These are phyloP conservation scores for Pythium aquatile DNA, from an alignment of 352 stramenopile genomes.

Conservation along the genomic window DNA sequence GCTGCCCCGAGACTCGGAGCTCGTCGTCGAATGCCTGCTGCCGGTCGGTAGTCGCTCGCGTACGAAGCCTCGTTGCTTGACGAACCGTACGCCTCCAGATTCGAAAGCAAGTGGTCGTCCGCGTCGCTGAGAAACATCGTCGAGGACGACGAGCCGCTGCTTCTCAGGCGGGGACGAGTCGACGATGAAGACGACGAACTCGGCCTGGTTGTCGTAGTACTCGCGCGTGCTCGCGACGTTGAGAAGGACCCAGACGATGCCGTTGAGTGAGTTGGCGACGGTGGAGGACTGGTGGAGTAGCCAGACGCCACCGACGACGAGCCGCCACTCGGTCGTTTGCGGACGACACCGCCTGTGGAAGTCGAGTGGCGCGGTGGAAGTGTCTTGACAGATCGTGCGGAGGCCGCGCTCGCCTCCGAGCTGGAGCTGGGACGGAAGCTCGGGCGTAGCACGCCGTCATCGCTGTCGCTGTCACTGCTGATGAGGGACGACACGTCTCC, in stretches of 20 bases:
- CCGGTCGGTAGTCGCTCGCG: conserved; percentile 29
- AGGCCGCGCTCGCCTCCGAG: background rate
- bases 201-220: background rate
- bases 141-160: conserved; percentile 31
- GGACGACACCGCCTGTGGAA: background rate
- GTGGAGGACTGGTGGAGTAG: conserved; percentile 44
- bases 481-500: conserved; percentile 75
- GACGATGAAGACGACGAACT: conserved; percentile 38
- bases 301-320: conserved; percentile 11
- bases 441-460: conserved; percentile 61
- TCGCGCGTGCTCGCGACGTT: background rate
- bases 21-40: conserved; percentile 14
- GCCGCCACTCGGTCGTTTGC: conserved; percentile 19
- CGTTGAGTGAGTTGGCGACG: conserved; percentile 46
- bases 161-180: conserved; percentile 17
- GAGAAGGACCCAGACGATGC: conserved; percentile 36
- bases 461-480: conserved; percentile 74
- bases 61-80: conserved; percentile 18
- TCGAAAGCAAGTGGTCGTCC: conserved; percentile 26
- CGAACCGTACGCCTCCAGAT: conserved; percentile 21
- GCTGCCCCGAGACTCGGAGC: conserved; percentile 4
- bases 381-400: conserved; percentile 14
- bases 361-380: conserved; percentile 12
- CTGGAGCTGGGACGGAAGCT: conserved; percentile 38
- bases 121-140: conserved; percentile 36